These are phyloP conservation scores for Termitomyces sp. DNA, from an alignment of 768 basidiomycete species.

Conservation along the genomic window DNA sequence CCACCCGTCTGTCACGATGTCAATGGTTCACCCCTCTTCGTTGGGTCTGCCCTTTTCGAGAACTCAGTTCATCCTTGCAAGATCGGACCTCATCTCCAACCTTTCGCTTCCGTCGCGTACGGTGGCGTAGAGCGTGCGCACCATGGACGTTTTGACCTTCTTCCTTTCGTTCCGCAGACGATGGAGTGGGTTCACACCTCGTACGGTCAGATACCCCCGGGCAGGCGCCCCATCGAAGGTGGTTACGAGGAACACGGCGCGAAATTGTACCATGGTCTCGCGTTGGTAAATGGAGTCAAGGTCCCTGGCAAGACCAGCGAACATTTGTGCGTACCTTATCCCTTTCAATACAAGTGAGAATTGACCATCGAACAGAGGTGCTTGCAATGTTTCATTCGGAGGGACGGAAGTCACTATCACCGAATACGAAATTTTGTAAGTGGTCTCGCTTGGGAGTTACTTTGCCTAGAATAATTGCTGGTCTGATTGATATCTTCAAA, in stretches of 20 bases:
- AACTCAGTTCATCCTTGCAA: constrained; percentile 82
- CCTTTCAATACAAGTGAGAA: not conserved
- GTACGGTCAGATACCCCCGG: constrained; percentile 55
- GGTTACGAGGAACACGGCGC: constrained; percentile 70
- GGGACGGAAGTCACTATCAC: constrained; percentile 38
- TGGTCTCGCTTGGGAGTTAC: constrained; percentile 11
- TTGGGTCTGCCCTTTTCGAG: constrained; percentile 71
- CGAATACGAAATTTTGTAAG: constrained; percentile 50
- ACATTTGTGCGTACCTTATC: constrained; percentile 52
- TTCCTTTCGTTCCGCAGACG: constrained; percentile 60
- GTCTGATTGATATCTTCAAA: not conserved
- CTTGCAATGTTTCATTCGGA: constrained; percentile 43
- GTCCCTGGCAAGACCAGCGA: constrained; percentile 76
- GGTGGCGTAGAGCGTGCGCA: constrained; percentile 62
- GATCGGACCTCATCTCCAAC: constrained; percentile 57
- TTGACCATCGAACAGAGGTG: constrained; percentile 29
- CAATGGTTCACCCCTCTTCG: constrained; percentile 61
- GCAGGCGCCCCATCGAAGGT: constrained; percentile 62
- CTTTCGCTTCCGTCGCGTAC: constrained; percentile 55
- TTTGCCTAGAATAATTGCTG: not conserved
- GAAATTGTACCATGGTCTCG: constrained; percentile 69
- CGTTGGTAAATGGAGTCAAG: constrained; percentile 41
- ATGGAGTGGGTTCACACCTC: constrained; percentile 77
- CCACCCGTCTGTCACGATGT: constrained; percentile 53
- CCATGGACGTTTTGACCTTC: constrained; percentile 66